Evolutionary conservation across 208 protist genomes (phyloP), one percentile per base, ranked within the genome.

Genomic region (Acanthamoeba triangularis): DNA sequence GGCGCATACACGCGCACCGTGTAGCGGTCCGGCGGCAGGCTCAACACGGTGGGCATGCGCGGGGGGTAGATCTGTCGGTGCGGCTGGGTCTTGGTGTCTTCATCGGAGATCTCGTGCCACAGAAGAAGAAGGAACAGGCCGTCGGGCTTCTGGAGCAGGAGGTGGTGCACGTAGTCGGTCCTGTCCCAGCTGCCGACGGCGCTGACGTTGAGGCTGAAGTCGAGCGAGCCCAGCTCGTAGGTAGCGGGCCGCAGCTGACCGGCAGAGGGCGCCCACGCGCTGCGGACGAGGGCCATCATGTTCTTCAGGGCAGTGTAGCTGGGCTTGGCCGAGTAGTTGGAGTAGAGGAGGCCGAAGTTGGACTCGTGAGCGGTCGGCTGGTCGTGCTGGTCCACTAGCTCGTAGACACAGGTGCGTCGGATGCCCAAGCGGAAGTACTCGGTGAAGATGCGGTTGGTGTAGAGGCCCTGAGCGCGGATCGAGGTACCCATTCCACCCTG

Each of bases 61-160:
- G 72, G 72, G 3, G 72, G 72, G n/a, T 80, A 80, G 72, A 80
- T 80, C 72, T 80, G 72, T 2, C 72, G 30, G 4, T 37, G 28
- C 33, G 69, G 30, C 1, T 49, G 14, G 37, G 3, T 7, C 18
- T 28, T 76, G 8, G 18, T 47, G 72, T 80, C 72, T 35, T 80
- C 72, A 35, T 5, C 35, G 6, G 72, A 80, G 72, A 80, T 80
- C 72, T 80, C 72, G 35, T 80, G 72, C 72, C 72, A 80, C 37
- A 80, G 11, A 20, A 80, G 72, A 7, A 80, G 35, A 1, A 80
- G 72, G 8, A 80, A 20, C 11, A 35, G 47, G 16, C 72, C 72
- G 72, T 80, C 49, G 72, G 72, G 41, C 72, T 80, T 80, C 72
- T 80, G 72, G 7, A 80, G 72, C 72, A 80, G 72, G 35, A 80